Evolutionary conservation across 768 basidiomycete species (phyloP), one percentile per base, ranked within the genome.

Genomic region (Dictyophora rubrovolvata): DNA sequence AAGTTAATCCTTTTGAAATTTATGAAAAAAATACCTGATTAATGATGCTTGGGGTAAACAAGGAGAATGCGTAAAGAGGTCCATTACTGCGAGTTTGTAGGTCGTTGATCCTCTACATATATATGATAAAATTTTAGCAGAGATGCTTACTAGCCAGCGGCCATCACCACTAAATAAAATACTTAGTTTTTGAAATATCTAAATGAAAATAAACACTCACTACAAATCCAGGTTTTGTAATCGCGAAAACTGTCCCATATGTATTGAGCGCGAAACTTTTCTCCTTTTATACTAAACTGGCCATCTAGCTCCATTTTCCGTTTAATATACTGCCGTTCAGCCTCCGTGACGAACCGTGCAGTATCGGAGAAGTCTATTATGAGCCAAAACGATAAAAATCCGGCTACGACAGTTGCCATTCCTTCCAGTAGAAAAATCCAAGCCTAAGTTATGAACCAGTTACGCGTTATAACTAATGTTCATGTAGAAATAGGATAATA

Each of bases 361-460:
- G 82, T 86, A 64, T 90, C 86, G 2, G 89, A 88, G 71, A 90
- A 91, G 67, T 90, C 89, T 64, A 88, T 83, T 60, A 90, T 81
- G 66, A 90, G 81, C 77, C 79, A 90, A 72, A 83, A 89, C 1
- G 86, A 88, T 10, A 74, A 68, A 21, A 68, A 67, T 9, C 84
- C 86, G 5, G 84, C 85, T n/a, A 87, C 16, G 22, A 89, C 75
- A 1, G 88, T 89, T 14, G 72, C 73, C 36, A 89, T 70, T 18
- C 87, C 87, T 65, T 87, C 84, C 12, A 88, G 61, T 57, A 87
- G 86, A 78, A 89, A 86, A 65, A 87, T 86, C 86, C 85, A 87
- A 21, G 85, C 74, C 63, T 56, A 46, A 9, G 21, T 55, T 23
- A 22, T 52, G 49, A 28, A 7, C 4, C 8, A 17, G 56, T 28